These are phyloP conservation scores for Hansenula anomala DNA, from an alignment of 1,139 yeast genomes.

Conservation along the genomic window DNA sequence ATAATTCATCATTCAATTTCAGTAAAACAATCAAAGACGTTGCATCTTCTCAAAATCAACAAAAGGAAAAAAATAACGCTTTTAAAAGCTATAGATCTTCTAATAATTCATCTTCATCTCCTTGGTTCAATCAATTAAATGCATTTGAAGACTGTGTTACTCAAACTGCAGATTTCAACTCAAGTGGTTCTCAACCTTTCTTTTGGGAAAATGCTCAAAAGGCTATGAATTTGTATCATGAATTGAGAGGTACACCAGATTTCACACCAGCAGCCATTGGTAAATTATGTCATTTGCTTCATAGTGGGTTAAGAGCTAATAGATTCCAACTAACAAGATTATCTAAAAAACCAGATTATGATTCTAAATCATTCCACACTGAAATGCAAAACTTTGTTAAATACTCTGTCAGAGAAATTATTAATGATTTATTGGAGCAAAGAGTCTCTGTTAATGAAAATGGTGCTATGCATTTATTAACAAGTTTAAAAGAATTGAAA, in stretches of 20 bases:
- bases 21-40: conserved; percentile 20
- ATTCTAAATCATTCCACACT: conserved; percentile 45
- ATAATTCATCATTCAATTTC: conserved; percentile 7
- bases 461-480: conserved; percentile 53
- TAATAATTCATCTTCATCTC: conserved; percentile 7
- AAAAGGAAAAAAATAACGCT: conserved; percentile 23
- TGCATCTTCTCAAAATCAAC: conserved; percentile 15
- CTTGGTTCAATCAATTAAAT: conserved; percentile 27
- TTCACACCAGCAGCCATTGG: conserved; percentile 39
- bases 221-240: conserved; percentile 42
- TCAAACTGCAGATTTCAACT: not conserved
- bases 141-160: conserved; percentile 16
- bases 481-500: conserved; percentile 52
- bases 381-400: conserved; percentile 42
- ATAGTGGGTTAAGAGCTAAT: conserved; percentile 46
- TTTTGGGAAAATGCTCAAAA: conserved; percentile 41
- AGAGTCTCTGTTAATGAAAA: conserved; percentile 39
- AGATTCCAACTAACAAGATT: conserved; percentile 44
- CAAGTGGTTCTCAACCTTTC: conserved; percentile 10
- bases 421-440: conserved; percentile 42
- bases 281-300: conserved; percentile 39
- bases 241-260: conserved; percentile 38
- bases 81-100: not conserved
- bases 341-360: conserved; percentile 50
- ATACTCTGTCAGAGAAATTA: conserved; percentile 41